These are phyloP conservation scores for Albugo laibachii DNA, from an alignment of 352 stramenopile species.

Conservation along the genomic window DNA sequence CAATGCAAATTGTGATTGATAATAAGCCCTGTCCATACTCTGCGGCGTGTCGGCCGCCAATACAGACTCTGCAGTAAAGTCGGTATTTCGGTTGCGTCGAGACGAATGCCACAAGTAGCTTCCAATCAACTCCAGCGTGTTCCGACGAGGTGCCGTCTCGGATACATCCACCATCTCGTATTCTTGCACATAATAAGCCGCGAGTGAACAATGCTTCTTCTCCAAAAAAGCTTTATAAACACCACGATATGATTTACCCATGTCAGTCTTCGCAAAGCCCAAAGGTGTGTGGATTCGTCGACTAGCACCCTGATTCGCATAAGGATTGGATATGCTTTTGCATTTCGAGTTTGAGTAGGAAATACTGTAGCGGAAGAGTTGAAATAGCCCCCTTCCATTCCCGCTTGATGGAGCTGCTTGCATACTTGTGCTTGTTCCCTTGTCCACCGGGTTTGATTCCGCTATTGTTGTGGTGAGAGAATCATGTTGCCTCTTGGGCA, in stretches of 20 bases:
- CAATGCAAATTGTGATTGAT: conserved; percentile 11
- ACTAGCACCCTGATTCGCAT: conserved; percentile 20
- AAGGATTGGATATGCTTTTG: conserved; percentile 8
- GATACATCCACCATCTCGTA: conserved; percentile 16
- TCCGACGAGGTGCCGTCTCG: conserved; percentile 15
- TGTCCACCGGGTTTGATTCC: conserved; percentile 16
- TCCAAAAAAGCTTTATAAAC: conserved; percentile 24
- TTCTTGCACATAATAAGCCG: conserved; percentile 28
- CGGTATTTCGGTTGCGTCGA: conserved; percentile 4
- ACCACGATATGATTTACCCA: conserved; percentile 26
- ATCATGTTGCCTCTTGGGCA: too few relatives aligned
- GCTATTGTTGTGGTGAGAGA: conserved; percentile 12
- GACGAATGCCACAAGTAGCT: conserved; percentile 31
- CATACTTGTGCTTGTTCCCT: conserved; percentile 11
- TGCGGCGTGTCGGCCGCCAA: background rate
- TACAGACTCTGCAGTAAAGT: conserved; percentile 1
- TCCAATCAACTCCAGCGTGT: conserved; percentile 48
- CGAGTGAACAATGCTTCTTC: conserved; percentile 18
- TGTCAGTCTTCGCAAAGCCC: conserved; percentile 23
- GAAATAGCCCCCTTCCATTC: conserved; percentile 26
- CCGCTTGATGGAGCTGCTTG: conserved; percentile 16
- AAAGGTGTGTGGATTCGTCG: conserved; percentile 31
- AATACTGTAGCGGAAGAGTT: conserved; percentile 40
- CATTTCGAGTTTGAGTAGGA: conserved; percentile 5
- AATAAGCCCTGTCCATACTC: background rate